Evolutionary conservation across 2,329 filamentous ascomycete genomes (phyloP).

Genomic region (Claviceps quebecensis): DNA sequence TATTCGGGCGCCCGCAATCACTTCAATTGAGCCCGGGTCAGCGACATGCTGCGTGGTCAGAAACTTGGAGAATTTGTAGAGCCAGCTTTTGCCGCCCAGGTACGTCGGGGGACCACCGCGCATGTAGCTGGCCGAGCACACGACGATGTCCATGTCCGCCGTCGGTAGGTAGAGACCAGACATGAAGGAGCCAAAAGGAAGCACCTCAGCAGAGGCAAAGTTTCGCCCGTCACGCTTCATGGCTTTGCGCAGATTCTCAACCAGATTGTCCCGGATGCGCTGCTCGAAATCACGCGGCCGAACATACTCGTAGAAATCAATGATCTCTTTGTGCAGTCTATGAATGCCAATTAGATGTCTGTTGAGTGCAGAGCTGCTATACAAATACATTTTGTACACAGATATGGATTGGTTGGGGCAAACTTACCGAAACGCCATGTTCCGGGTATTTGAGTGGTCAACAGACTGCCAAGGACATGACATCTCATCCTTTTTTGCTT

Average conservation of each 20-base stretch:
- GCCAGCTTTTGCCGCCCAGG: conserved; percentile 34
- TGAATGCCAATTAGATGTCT: not conserved
- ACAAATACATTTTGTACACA: too few relatives aligned
- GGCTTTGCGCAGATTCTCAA: conserved; percentile 50
- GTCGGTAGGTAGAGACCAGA: conserved; percentile 58
- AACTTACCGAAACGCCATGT: conserved; percentile 44
- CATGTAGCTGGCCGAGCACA: conserved; percentile 49
- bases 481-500: conserved; percentile 24
- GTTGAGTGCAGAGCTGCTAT: not conserved
- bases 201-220: conserved; percentile 49
- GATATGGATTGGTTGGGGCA: too few relatives aligned
- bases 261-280: conserved; percentile 55
- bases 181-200: conserved; percentile 86
- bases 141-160: conserved; percentile 88
- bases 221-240: conserved; percentile 36
- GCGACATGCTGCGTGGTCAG: conserved; percentile 45
- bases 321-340: conserved; percentile 78
- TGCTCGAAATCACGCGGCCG: conserved; percentile 66
- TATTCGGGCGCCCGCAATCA: conserved; percentile 66
- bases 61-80: conserved; percentile 50
- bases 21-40: conserved; percentile 42
- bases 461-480: conserved; percentile 48
- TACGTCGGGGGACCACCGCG: conserved; percentile 34
- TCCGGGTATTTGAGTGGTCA: conserved; percentile 39
- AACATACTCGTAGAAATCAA: conserved; percentile 79